Evolutionary conservation across 169 alveolate species (phyloP).

Genomic region (Plasmodium gallinaceum): DNA sequence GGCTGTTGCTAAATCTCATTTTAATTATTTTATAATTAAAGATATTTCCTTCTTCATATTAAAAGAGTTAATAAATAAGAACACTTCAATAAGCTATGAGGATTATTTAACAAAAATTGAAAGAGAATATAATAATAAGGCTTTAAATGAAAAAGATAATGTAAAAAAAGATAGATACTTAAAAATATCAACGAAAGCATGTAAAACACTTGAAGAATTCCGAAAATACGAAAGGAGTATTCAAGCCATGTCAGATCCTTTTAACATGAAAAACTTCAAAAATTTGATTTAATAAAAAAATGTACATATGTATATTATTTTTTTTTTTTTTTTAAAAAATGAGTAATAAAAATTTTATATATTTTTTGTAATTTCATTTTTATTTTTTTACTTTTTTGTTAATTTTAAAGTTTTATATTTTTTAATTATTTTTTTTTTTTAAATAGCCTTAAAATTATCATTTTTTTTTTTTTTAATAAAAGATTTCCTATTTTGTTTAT

Average conservation of each 20-base stretch:
- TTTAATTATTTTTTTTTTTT: too few relatives aligned
- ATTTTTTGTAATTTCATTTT: background rate
- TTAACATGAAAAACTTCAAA: conserved; percentile 69
- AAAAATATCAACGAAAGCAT: conserved; percentile 31
- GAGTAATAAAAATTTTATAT: too few relatives aligned
- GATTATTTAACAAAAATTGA: conserved; percentile 59
- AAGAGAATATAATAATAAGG: conserved; percentile 42
- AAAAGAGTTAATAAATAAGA: conserved; percentile 42
- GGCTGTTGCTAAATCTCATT: conserved; percentile 89
- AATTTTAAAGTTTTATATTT: background rate
- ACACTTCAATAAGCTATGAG: conserved; percentile 54
- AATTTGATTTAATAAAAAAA: conserved; percentile 21
- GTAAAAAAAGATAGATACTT: conserved; percentile 32
- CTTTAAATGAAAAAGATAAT: conserved; percentile 44
- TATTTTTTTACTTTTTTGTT: background rate
- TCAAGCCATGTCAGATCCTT: conserved; percentile 65
- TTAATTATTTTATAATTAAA: conserved; percentile 88
- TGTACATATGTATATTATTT: too few relatives aligned
- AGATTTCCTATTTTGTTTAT: too few relatives aligned
- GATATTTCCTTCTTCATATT: conserved; percentile 87
- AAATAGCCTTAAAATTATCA: too few relatives aligned
- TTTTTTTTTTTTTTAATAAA: too few relatives aligned
- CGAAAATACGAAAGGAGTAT: conserved; percentile 50
- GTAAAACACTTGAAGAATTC: conserved; percentile 56
- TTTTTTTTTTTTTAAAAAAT: too few relatives aligned